These are phyloP conservation scores for Aspergillus puulaauensis DNA, from an alignment of 2,329 filamentous ascomycete genomes.

Conservation along the genomic window DNA sequence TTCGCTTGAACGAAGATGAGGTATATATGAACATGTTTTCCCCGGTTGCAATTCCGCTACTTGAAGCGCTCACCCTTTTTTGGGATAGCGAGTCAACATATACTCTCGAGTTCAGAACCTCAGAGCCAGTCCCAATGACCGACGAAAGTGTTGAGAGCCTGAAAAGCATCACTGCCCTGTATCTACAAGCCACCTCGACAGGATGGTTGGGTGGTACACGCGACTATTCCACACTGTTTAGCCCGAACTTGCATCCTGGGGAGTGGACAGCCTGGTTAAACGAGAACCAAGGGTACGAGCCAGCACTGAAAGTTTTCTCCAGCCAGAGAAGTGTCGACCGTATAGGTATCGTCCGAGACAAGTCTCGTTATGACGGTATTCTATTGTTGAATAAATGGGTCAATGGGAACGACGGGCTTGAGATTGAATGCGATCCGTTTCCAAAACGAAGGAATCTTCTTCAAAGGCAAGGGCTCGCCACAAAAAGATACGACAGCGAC, in stretches of 20 bases:
- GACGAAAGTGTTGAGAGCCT: conserved; percentile 24
- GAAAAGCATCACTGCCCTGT: conserved; percentile 33
- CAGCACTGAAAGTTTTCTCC: conserved; percentile 22
- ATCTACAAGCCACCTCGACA: conserved; percentile 25
- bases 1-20: conserved; percentile 18
- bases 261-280: conserved; percentile 23
- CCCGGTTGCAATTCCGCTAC: conserved; percentile 17
- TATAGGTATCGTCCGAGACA: conserved; percentile 30
- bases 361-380: conserved; percentile 22
- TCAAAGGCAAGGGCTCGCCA: conserved; percentile 14
- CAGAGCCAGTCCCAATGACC: conserved; percentile 10
- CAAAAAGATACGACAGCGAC: conserved; percentile 4
- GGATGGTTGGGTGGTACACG: not conserved
- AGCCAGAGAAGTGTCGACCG: not conserved
- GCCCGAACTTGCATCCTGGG: conserved; percentile 18
- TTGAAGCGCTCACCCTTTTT: conserved; percentile 26
- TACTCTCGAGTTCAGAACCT: conserved; percentile 18
- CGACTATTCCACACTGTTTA: conserved; percentile 31
- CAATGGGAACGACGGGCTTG: conserved; percentile 11
- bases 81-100: conserved; percentile 28
- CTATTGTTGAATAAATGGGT: conserved; percentile 28
- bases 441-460: conserved; percentile 31
- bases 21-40: conserved; percentile 22
- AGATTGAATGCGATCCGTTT: conserved; percentile 28
- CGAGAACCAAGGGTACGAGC: conserved; percentile 20